Evolutionary conservation across 352 stramenopile genomes (phyloP).

Genomic region (Pythium aquatile): DNA sequence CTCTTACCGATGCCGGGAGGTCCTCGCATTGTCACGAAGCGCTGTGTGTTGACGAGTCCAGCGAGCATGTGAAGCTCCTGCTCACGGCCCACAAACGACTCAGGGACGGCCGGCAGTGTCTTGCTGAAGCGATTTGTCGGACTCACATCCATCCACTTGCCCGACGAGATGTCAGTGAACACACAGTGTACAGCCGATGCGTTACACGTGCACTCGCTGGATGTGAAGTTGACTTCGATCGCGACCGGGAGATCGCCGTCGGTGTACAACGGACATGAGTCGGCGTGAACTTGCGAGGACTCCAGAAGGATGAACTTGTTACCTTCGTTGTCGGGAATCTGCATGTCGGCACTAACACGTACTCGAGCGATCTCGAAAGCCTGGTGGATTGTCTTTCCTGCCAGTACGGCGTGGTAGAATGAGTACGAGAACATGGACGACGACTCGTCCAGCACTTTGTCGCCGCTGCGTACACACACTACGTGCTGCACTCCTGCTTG

Average conservation of each 20-base stretch:
- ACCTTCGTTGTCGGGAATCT: slow-evolving; percentile 54
- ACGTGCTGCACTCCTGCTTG: slow-evolving; percentile 73
- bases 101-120: slow-evolving; percentile 59
- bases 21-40: slow-evolving; percentile 71
- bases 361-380: slow-evolving; percentile 73
- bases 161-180: slow-evolving; percentile 68
- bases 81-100: slow-evolving; percentile 74
- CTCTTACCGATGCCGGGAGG: slow-evolving; percentile 78
- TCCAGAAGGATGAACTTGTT: slow-evolving; percentile 80
- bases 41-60: slow-evolving; percentile 50
- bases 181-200: slow-evolving; percentile 53
- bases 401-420: slow-evolving; percentile 75
- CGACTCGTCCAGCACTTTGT: slow-evolving; percentile 64
- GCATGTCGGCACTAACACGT: slow-evolving; percentile 70
- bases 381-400: slow-evolving; percentile 71
- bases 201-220: slow-evolving; percentile 54
- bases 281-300: slow-evolving; percentile 59
- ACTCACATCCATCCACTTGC: slow-evolving; percentile 76
- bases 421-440: slow-evolving; percentile 76
- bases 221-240: slow-evolving; percentile 52
- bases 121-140: slow-evolving; percentile 66
- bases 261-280: slow-evolving; percentile 42
- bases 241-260: slow-evolving; percentile 29
- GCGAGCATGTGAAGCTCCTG: slow-evolving; percentile 73
- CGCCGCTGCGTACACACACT: slow-evolving; percentile 71